Percentiles rank a stretch among this genome's conserved stretches.
These are phyloP conservation scores for Cytospora mali DNA, from an alignment of 2,329 filamentous ascomycete species.

Conservation along the genomic window DNA sequence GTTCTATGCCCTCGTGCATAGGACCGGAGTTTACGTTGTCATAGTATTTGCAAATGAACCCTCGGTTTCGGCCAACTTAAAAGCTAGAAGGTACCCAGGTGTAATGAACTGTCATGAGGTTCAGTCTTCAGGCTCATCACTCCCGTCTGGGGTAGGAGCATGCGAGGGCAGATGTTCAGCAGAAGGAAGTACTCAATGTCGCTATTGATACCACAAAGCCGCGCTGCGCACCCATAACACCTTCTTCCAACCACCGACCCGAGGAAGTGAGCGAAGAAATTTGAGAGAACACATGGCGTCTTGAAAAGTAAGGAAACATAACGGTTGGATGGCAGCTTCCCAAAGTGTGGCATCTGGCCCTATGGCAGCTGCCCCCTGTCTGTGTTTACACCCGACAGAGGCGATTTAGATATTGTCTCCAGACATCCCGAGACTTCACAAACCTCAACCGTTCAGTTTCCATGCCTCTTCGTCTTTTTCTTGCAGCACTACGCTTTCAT, in stretches of 20 bases:
- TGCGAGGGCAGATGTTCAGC: not conserved
- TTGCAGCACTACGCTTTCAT: not conserved
- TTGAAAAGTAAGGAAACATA: not conserved
- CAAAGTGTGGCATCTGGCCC: not conserved
- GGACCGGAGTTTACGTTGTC: conserved; percentile 39
- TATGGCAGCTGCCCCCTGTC: not conserved
- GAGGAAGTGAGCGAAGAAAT: not conserved
- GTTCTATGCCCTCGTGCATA: conserved; percentile 36
- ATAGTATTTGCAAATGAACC: conserved; percentile 33
- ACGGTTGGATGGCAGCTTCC: not conserved
- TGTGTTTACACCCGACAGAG: not conserved
- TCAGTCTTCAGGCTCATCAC: not conserved
- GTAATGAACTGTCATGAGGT: not conserved
- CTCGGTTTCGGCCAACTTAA: conserved; percentile 25
- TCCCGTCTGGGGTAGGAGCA: not conserved
- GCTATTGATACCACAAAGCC: not conserved
- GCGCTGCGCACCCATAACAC: not conserved
- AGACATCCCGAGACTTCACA: not conserved
- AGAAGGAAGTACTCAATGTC: not conserved
- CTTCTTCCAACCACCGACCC: not conserved
- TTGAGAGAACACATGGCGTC: not conserved
- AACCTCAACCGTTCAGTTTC: not conserved
- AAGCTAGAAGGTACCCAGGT: not conserved
- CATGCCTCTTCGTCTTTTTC: not conserved
- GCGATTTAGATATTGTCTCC: not conserved